Base-by-base conservation (phyloP, 768 basidiomycete species). In the Russula sp. region DNA sequence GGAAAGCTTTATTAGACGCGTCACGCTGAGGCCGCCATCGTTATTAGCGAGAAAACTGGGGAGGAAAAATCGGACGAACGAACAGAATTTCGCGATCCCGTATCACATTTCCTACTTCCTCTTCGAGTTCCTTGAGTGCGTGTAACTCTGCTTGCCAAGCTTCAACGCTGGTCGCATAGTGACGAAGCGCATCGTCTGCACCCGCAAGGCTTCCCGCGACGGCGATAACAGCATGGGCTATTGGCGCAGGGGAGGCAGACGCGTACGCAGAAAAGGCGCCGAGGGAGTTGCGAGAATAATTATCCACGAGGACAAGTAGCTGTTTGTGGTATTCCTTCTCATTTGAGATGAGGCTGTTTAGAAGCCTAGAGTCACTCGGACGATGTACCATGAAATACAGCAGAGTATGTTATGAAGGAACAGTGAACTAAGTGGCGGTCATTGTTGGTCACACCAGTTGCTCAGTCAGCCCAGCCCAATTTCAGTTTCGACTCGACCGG, bases 1-100 rank as follows among this genome's bases (percentile, higher is more conserved):
- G 27, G 89, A 89, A 3, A 83, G 84, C 69, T 92, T 92, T 68
- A 92, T 84, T 53, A 92, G 80, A 9, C 90, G 82, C 1, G 86
- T 90, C 20, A 92, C 86, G 1, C 90, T 93, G 20, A 39, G 7
- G 39, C 6, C 9, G 4, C 11, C 6, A 31, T 10, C 18, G n/a
- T 27, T n/a, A 42, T 62, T 13, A 58, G 35, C 48, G 34, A 42
- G 22, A 32, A 44, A 49, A 6, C 3, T 14, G 13, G 20, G 27
- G 20, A 3, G 20, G 13, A 35, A 35, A 22, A 52, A 35, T 16
- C 5, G 42, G 22, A 55, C n/a, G 42, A n/a, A 66, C 65, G 48
- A 31, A 91, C 91, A 92, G 78, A 66, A 94, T 93, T 68, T 93
- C 90, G 50, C 88, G 77, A 73, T 93, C 91, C 6, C 88, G 76